Conservation (phyloP, 768 basidiomycete species). For the Mycena filopes region DNA sequence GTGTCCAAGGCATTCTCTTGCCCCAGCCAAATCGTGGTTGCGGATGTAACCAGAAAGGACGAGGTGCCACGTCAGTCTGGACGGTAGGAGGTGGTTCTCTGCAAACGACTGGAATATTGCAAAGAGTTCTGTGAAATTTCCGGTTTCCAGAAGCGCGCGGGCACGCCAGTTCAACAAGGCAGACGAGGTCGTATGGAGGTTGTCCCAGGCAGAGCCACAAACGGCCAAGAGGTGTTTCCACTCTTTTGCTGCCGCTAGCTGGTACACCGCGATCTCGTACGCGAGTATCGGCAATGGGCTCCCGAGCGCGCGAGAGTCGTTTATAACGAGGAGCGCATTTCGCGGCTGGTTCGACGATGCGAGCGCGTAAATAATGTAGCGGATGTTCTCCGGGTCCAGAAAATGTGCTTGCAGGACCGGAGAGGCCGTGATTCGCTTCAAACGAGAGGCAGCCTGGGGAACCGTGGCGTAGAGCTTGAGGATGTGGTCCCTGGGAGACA, state of each 20-base stretch:
- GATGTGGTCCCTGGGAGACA: conserved; percentile 9
- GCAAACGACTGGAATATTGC: conserved; percentile 63
- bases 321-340: conserved; percentile 56
- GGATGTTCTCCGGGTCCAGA: conserved; percentile 45
- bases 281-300: conserved; percentile 59
- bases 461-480: conserved; percentile 18
- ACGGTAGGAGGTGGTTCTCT: conserved; percentile 56
- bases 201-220: conserved; percentile 59
- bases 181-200: conserved; percentile 59
- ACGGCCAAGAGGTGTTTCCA: conserved; percentile 65
- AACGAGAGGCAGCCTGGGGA: conserved; percentile 9
- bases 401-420: conserved; percentile 35
- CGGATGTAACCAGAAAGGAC: conserved; percentile 74
- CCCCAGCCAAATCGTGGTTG: conserved; percentile 70
- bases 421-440: conserved; percentile 7
- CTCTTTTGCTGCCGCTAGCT: conserved; percentile 54
- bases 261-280: conserved; percentile 67
- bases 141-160: conserved; percentile 66
- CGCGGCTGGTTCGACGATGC: conserved; percentile 48
- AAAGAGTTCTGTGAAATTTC: conserved; percentile 58
- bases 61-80: conserved; percentile 74
- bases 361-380: conserved; percentile 44
- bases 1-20: conserved; percentile 58
- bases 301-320: conserved; percentile 61
- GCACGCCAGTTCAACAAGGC: conserved; percentile 79